A percentile compares a stretch with the other conserved stretches of the same genome.
Conservation (phyloP, 495 filamentous ascomycete species). For the Talaromyces trachyspermus region DNA sequence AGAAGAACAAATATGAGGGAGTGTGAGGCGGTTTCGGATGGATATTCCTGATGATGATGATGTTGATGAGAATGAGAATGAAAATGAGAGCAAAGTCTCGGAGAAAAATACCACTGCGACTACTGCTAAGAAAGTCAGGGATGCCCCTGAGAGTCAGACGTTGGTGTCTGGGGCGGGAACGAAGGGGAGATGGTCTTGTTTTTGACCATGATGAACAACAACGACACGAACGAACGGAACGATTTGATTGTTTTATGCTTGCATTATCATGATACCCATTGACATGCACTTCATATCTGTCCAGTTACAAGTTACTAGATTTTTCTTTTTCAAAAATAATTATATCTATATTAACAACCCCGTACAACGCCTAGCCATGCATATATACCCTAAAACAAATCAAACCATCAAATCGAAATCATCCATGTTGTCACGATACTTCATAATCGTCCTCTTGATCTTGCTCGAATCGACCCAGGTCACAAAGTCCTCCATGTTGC, state of each 20-base stretch:
- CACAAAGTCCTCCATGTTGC: constrained; percentile 92
- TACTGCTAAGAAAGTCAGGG: neutral
- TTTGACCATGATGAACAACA: neutral
- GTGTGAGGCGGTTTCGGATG: constrained; percentile 43
- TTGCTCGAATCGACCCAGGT: constrained; percentile 95
- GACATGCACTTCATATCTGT: too few species aligned
- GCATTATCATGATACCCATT: constrained; percentile 1
- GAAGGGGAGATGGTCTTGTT: constrained; percentile 9
- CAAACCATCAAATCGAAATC: constrained; percentile 76
- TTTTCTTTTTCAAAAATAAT: neutral
- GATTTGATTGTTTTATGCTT: neutral
- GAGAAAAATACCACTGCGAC: neutral
- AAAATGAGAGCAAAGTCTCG: neutral
- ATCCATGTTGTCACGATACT: constrained; percentile 89
- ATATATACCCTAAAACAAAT: neutral
- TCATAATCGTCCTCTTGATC: constrained; percentile 92
- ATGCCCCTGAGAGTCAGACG: too few species aligned
- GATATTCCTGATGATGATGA: constrained; percentile 32
- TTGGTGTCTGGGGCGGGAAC: too few species aligned
- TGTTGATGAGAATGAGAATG: neutral
- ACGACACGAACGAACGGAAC: neutral
- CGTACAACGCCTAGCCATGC: constrained; percentile 9
- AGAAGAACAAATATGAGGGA: constrained; percentile 34
- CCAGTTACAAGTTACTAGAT: too few species aligned
- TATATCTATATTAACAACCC: neutral